These are phyloP conservation scores for Trametes punicea DNA, from an alignment of 768 basidiomycete genomes.

Conservation along the genomic window DNA sequence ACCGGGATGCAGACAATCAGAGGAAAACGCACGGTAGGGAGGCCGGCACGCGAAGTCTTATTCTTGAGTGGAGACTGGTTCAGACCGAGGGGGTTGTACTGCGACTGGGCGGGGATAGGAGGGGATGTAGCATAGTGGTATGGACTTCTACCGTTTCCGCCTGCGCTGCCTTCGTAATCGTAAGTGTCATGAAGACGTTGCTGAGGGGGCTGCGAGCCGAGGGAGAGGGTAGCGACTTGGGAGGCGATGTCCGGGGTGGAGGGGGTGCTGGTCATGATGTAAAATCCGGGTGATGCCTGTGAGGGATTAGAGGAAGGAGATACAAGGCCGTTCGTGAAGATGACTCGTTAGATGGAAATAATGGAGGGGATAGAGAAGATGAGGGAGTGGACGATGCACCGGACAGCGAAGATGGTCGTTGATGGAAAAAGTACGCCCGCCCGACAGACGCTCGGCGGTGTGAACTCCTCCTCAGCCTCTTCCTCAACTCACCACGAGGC, in stretches of 20 bases:
- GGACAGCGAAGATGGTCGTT: conserved; percentile 30
- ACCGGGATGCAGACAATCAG: conserved; percentile 14
- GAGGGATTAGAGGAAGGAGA: conserved; percentile 14
- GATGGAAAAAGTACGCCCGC: conserved; percentile 28
- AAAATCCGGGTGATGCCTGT: conserved; percentile 10
- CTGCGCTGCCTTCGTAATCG: conserved; percentile 68
- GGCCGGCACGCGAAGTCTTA: conserved; percentile 64
- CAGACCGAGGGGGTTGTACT: conserved; percentile 51
- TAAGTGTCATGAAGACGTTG: conserved; percentile 86
- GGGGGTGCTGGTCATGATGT: conserved; percentile 74
- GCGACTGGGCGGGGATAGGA: conserved; percentile 51
- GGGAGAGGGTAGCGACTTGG: conserved; percentile 45
- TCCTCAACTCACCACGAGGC: conserved; percentile 17
- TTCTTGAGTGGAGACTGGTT: conserved; percentile 71
- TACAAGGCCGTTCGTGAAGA: conserved; percentile 24
- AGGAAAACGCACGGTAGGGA: conserved; percentile 62
- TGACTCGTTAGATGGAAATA: conserved; percentile 25
- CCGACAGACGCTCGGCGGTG: conserved; percentile 19
- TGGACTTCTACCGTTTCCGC: conserved; percentile 49
- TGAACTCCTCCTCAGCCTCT: conserved; percentile 9
- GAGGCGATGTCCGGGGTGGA: conserved; percentile 71
- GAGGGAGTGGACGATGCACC: conserved; percentile 22
- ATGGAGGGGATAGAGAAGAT: conserved; percentile 20
- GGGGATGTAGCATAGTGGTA: conserved; percentile 72
- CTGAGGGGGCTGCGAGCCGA: conserved; percentile 57